Evolutionary conservation across 2,329 filamentous ascomycete species (phyloP).

Genomic region (Colletotrichum lupini): DNA sequence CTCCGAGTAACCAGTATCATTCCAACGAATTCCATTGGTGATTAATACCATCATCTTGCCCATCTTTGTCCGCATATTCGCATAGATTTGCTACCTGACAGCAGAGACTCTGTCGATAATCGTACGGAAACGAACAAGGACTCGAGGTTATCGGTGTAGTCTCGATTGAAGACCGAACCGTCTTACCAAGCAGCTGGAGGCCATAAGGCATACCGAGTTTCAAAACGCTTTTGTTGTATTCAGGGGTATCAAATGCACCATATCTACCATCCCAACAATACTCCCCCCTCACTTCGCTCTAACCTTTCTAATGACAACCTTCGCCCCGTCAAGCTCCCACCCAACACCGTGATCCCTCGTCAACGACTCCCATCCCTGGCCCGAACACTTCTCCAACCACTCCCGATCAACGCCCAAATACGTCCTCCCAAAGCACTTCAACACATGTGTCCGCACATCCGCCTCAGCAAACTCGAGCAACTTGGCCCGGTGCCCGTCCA

Average conservation of each 20-base stretch:
- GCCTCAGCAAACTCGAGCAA: conserved; percentile 86
- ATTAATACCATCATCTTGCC: no score
- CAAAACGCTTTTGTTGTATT: conserved; percentile 10
- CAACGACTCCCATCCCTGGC: conserved; percentile 78
- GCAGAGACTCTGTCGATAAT: not conserved
- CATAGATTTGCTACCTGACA: no score
- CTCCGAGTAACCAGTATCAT: no score
- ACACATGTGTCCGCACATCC: conserved; percentile 77
- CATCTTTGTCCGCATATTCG: no score
- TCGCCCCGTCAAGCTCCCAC: conserved; percentile 81
- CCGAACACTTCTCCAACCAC: conserved; percentile 77
- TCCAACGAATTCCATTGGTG: accelerated
- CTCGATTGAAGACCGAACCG: not conserved
- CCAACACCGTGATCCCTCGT: conserved; percentile 78
- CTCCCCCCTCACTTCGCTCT: conserved; percentile 38
- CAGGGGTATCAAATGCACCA: conserved; percentile 27
- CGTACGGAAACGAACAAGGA: not conserved
- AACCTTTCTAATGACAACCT: conserved; percentile 78
- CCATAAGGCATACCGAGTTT: not conserved
- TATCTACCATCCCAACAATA: not conserved
- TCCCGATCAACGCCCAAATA: conserved; percentile 79
- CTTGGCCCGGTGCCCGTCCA: conserved; percentile 83
- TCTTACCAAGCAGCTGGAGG: not conserved
- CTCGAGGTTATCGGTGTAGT: not conserved
- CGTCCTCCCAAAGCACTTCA: conserved; percentile 87